These are phyloP conservation scores for Venturia effusa DNA, from an alignment of 2,329 filamentous ascomycete genomes.

Conservation along the genomic window DNA sequence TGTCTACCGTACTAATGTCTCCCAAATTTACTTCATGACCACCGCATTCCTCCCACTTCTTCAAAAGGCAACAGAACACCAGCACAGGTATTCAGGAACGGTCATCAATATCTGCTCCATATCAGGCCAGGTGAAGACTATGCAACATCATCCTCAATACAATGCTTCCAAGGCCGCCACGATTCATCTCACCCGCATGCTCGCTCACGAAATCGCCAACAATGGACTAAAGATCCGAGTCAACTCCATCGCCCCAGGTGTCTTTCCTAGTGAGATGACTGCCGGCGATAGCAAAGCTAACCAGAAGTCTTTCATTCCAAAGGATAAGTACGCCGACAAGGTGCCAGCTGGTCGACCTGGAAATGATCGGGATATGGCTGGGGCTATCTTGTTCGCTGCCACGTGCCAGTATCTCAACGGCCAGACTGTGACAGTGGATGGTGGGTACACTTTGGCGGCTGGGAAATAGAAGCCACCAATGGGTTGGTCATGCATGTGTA, in stretches of 20 bases:
- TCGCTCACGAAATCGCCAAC: constrained; percentile 43
- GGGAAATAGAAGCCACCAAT: constrained; percentile 2
- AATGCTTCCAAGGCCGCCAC: constrained; percentile 40
- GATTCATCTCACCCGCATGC: constrained; percentile 45
- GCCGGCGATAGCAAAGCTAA: constrained; percentile 39
- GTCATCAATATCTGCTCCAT: constrained; percentile 38
- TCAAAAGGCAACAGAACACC: constrained; percentile 30
- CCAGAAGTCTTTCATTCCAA: constrained; percentile 44
- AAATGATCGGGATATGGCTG: constrained; percentile 48
- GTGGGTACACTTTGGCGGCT: constrained; percentile 31
- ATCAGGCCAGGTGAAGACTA: constrained; percentile 34
- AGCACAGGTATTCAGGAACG: constrained; percentile 31
- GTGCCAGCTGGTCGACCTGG: constrained; percentile 42
- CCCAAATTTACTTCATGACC: constrained; percentile 36
- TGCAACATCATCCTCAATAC: constrained; percentile 37
- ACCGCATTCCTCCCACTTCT: constrained; percentile 36
- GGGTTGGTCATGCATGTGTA: background rate
- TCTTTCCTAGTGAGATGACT: constrained; percentile 50
- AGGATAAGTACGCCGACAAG: constrained; percentile 39
- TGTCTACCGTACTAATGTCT: constrained; percentile 37
- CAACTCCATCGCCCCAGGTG: constrained; percentile 46
- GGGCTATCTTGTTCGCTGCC: constrained; percentile 44
- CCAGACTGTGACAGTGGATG: constrained; percentile 40
- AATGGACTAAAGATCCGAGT: constrained; percentile 43
- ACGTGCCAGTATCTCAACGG: constrained; percentile 40